These are phyloP conservation scores for Apiotrichum montevideense DNA, from an alignment of 1,284 basidiomycete species.

Conservation along the genomic window DNA sequence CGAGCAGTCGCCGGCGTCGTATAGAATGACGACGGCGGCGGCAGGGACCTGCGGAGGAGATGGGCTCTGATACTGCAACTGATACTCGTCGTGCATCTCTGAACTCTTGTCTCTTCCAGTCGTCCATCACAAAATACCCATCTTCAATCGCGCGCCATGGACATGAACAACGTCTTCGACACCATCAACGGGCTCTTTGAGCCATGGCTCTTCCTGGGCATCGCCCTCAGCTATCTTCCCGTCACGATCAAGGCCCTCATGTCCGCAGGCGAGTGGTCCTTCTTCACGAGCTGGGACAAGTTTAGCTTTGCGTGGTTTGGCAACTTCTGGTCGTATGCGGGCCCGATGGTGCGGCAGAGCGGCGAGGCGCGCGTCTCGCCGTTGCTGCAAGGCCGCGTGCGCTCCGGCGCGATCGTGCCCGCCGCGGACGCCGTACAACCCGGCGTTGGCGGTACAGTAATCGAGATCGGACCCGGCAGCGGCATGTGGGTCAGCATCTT, in stretches of 20 bases:
- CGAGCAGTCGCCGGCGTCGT: too few species aligned
- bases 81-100: too few species aligned
- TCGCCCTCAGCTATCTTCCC: conserved; percentile 8
- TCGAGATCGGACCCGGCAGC: conserved; percentile 16
- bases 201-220: conserved; percentile 8
- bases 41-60: too few species aligned
- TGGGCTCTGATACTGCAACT: too few species aligned
- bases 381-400: conserved; percentile 15
- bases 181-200: conserved; percentile 3
- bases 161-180: not conserved
- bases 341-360: conserved; percentile 6
- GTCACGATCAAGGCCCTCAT: conserved; percentile 4
- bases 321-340: conserved; percentile 7
- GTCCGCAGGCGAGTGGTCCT: not conserved
- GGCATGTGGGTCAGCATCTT: conserved; percentile 18
- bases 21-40: too few species aligned
- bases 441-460: conserved; percentile 11
- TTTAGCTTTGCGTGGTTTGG: conserved; percentile 16
- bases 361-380: conserved; percentile 11
- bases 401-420: conserved; percentile 3
- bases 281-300: conserved; percentile 3
- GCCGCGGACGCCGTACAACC: not conserved
- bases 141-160: too few species aligned
- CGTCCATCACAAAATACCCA: too few species aligned
- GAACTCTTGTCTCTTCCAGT: too few species aligned